Percentiles rank a stretch among this genome's conserved stretches.
These are phyloP conservation scores for Trichoderma hamatum DNA, from an alignment of 2,329 filamentous ascomycete species.

Conservation along the genomic window DNA sequence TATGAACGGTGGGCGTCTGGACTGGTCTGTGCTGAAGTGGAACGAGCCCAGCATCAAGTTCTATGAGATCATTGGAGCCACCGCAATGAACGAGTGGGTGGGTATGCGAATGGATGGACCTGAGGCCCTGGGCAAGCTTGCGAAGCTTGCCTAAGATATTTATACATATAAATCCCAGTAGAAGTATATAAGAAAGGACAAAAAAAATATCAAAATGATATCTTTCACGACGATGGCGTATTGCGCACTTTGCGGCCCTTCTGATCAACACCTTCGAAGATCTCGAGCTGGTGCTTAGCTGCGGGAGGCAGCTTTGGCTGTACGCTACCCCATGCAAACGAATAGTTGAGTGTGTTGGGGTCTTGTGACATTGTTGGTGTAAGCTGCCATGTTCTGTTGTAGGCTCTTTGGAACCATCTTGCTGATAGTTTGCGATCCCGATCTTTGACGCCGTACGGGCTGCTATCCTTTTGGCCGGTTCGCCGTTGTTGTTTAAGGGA, in stretches of 20 bases:
- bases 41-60: constrained; percentile 89
- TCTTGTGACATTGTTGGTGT: constrained; percentile 47
- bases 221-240: constrained; percentile 21
- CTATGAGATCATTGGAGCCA: constrained; percentile 73
- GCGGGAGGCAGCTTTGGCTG: constrained; percentile 37
- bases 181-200: background rate
- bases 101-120: constrained; percentile 74
- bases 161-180: background rate
- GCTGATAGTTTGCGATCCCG: constrained; percentile 40
- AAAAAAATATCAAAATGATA: background rate
- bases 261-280: constrained; percentile 54
- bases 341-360: constrained; percentile 37
- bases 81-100: constrained; percentile 70
- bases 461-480: constrained; percentile 43
- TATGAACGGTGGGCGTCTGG: constrained; percentile 73
- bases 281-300: constrained; percentile 41
- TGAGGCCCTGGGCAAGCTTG: constrained; percentile 60
- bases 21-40: constrained; percentile 93
- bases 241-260: constrained; percentile 32
- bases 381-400: constrained; percentile 50
- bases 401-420: constrained; percentile 53
- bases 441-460: constrained; percentile 43
- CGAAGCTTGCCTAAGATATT: constrained; percentile 42
- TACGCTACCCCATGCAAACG: constrained; percentile 52
- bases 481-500: constrained; percentile 40